phyloP scores from a whole-genome alignment of 2,329 filamentous ascomycete species.

The Fusarium brevicatenulatum region DNA sequence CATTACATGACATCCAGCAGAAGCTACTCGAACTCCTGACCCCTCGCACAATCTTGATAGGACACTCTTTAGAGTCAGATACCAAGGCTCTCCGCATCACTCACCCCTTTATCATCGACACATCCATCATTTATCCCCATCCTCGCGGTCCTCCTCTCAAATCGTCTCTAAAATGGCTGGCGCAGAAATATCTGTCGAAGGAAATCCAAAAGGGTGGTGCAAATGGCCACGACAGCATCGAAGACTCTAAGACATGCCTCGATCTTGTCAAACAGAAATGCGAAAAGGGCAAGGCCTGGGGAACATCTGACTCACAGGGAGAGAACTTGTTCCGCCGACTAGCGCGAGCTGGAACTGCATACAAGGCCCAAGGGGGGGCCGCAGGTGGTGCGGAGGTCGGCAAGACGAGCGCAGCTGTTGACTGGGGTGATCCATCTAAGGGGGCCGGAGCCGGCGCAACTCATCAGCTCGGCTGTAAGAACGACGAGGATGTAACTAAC shows the following conservation, averaged over 20 bases:
- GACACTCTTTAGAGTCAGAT: slow-evolving; percentile 85
- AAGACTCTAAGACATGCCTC: slow-evolving; percentile 90
- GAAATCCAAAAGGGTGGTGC: slow-evolving; percentile 87
- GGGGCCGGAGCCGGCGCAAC: slow-evolving; percentile 67
- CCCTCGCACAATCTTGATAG: slow-evolving; percentile 77
- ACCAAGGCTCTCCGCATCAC: slow-evolving; percentile 85
- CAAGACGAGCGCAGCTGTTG: slow-evolving; percentile 79
- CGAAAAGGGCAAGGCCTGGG: slow-evolving; percentile 90
- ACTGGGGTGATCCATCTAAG: slow-evolving; percentile 84
- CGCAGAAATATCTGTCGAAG: slow-evolving; percentile 84
- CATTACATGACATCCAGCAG: slow-evolving; percentile 81
- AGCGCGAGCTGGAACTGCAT: slow-evolving; percentile 68
- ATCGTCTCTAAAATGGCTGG: slow-evolving; percentile 88
- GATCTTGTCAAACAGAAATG: slow-evolving; percentile 96
- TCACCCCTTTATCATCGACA: slow-evolving; percentile 95
- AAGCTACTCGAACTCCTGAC: slow-evolving; percentile 78
- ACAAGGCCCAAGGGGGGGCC: slow-evolving; percentile 68
- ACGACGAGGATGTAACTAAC: slow-evolving; percentile 67
- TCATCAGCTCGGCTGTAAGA: slow-evolving; percentile 65
- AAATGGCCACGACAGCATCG: slow-evolving; percentile 86
- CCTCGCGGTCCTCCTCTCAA: slow-evolving; percentile 89
- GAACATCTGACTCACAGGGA: slow-evolving; percentile 77
- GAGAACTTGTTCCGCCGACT: slow-evolving; percentile 93
- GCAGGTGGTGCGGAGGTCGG: slow-evolving; percentile 64
- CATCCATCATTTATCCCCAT: slow-evolving; percentile 88